Percentiles rank a stretch among this genome's conserved stretches.
phyloP scores from a whole-genome alignment of 2,329 filamentous ascomycete genomes.

The Diplodia intermedia region DNA sequence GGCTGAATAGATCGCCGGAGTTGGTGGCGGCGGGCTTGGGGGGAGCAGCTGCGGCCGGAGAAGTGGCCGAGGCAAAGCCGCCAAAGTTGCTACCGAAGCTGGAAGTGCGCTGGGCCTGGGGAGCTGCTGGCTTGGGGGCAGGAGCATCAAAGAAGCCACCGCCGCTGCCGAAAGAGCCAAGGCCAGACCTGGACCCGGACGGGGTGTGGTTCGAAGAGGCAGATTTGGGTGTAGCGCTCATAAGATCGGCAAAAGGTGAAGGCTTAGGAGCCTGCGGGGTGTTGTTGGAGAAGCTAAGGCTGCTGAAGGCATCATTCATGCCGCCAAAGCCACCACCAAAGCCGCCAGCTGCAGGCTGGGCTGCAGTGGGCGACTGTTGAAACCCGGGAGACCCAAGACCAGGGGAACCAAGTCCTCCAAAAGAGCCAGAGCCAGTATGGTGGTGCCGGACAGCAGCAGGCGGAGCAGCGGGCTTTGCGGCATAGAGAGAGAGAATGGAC shows the following conservation, averaged over 20 bases:
- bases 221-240: constrained; percentile 57
- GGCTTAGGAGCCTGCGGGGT: constrained; percentile 61
- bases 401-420: constrained; percentile 58
- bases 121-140: constrained; percentile 53
- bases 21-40: constrained; percentile 53
- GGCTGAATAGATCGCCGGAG: constrained; percentile 81
- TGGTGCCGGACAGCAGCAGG: constrained; percentile 58
- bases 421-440: constrained; percentile 61
- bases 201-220: constrained; percentile 38
- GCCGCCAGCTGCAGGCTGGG: constrained; percentile 46
- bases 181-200: constrained; percentile 51
- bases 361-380: constrained; percentile 35
- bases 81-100: constrained; percentile 63
- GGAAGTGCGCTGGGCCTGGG: constrained; percentile 57
- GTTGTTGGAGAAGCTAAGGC: constrained; percentile 65
- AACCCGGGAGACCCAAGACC: constrained; percentile 57
- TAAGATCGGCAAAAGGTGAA: constrained; percentile 69
- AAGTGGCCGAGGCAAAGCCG: constrained; percentile 71
- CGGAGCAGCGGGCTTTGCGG: constrained; percentile 80
- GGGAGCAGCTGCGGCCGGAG: constrained; percentile 55
- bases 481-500: constrained; percentile 94
- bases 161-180: constrained; percentile 67
- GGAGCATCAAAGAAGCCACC: constrained; percentile 83
- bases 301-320: constrained; percentile 81
- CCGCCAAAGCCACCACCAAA: constrained; percentile 55